Percentiles rank a stretch among this genome's conserved stretches.
Conservation (phyloP, 2,329 filamentous ascomycete genomes). For the Beauveria bassiana region DNA sequence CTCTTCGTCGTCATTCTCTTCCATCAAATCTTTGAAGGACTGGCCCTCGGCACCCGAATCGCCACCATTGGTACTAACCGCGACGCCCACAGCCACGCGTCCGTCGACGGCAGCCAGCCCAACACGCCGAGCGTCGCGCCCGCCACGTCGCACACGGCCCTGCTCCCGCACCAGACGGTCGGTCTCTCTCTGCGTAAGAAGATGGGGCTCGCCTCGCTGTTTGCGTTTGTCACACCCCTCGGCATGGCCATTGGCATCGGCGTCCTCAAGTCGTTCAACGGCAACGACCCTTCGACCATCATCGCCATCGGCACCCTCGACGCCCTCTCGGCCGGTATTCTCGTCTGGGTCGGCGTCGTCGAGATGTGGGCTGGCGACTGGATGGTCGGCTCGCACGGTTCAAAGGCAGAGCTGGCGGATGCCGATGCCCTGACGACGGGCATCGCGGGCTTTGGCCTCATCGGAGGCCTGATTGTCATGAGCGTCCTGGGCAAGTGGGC, state of each 20-base stretch:
- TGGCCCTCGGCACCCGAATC: constrained; percentile 66
- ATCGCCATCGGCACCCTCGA: constrained; percentile 67
- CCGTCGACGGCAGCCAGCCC: constrained; percentile 14
- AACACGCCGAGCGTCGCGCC: constrained; percentile 13
- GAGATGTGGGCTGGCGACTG: constrained; percentile 76
- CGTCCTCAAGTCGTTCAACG: constrained; percentile 63
- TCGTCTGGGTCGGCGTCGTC: constrained; percentile 72
- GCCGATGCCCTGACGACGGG: constrained; percentile 40
- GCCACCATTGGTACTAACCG: constrained; percentile 42
- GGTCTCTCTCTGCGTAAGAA: constrained; percentile 41
- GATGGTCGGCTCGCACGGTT: constrained; percentile 41
- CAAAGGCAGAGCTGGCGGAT: constrained; percentile 42
- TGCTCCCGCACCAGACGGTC: constrained; percentile 5
- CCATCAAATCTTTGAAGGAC: constrained; percentile 71
- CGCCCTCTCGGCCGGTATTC: constrained; percentile 65
- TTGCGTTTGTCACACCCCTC: constrained; percentile 65
- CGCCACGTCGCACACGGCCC: constrained; percentile 13
- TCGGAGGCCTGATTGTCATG: constrained; percentile 61
- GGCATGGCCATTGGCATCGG: constrained; percentile 77
- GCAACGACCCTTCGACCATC: constrained; percentile 60
- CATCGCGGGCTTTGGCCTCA: constrained; percentile 44
- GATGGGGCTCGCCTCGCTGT: constrained; percentile 52
- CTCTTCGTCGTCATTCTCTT: constrained; percentile 65
- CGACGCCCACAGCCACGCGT: constrained; percentile 8
- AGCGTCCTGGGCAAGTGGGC: constrained; percentile 70